Evolutionary conservation across 768 basidiomycete genomes (phyloP), one percentile per base, ranked within the genome.

Genomic region (Saitozyma podzolica): DNA sequence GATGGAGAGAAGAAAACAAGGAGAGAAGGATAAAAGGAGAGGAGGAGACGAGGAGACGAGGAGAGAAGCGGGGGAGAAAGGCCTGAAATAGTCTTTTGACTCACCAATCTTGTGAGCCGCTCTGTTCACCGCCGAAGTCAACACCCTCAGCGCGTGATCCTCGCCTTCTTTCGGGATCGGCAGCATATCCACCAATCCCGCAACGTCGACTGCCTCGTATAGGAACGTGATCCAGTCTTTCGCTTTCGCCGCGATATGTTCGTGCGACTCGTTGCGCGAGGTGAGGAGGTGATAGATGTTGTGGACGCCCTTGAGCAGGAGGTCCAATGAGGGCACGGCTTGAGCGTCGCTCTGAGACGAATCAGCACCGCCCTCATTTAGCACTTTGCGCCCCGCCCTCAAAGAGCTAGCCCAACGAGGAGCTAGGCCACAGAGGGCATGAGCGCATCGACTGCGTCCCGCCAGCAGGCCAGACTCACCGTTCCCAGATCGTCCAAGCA

Each of bases 51-150:
- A 29, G 29, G 5, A 5, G 29, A 29, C 5, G 5, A 29, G 5
- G 29, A 29, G 29, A 2, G 29, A n/a, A n/a, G n/a, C n/a, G n/a
- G n/a, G n/a, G n/a, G 2, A 29, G 29, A 29, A 29, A 29, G 29
- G 29, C 29, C 29, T 29, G 29, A 5, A 29, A 29, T 29, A 29
- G 29, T 29, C 29, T 29, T 29, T 29, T n/a, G 5, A 70, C 70
- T 61, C 51, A 72, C 70, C 20, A 50, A 72, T 67, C 59, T 42
- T 51, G 13, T 56, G 50, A 1, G 53, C 50, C 10, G 56, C 53
- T 19, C 49, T 45, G 13, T 43, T 53, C n/a, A 69, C 20, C 14
- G 37, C 40, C 10, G 17, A 39, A 29, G 55, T 13, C 3, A 72
- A n/a, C 6, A n/a, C 8, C 13, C 56, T 50, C 37, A 68, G 19